Evolutionary conservation across 106 monocot species (phyloP), one percentile per base, ranked within the genome.

Genomic region (Alisma plantagoaquatica): DNA sequence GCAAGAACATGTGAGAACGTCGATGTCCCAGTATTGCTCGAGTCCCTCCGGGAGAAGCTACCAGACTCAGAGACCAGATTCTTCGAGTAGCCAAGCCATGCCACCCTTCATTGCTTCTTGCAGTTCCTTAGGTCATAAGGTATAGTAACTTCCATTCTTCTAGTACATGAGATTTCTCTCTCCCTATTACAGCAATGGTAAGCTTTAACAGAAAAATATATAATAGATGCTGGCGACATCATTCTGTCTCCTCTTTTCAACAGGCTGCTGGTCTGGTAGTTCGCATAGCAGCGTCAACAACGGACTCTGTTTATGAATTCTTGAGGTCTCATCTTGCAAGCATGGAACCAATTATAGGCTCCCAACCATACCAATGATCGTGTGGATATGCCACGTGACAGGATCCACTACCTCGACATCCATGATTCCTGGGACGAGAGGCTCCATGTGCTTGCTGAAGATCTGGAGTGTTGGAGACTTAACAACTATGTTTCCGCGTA

Each of bases 121-220:
- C 77, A 96, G 84, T 58, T 23, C 67, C n/a, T 96, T 96, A 23
- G 94, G 94, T 21, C 77, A 69, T 18, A 75, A 81, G 87, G 86
- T 92, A 64, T 51, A n/a, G n/a, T n/a, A n/a, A n/a, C n/a, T n/a
- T n/a, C n/a, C n/a, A n/a, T n/a, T n/a, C n/a, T n/a, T n/a, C n/a
- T n/a, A n/a, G n/a, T n/a, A n/a, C n/a, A n/a, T n/a, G n/a, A n/a
- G n/a, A n/a, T n/a, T n/a, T n/a, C n/a, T n/a, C n/a, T n/a, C n/a
- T n/a, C n/a, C n/a, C n/a, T n/a, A n/a, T n/a, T n/a, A n/a, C n/a
- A n/a, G n/a, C n/a, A n/a, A n/a, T n/a, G n/a, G n/a, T n/a, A n/a
- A n/a, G n/a, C n/a, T n/a, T n/a, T n/a, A n/a, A n/a, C n/a, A n/a
- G n/a, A n/a, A n/a, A n/a, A n/a, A 20, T 41, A n/a, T 16, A 1